These are phyloP conservation scores for Malassezia arunalokei DNA, from an alignment of 1,284 basidiomycete species.

Conservation along the genomic window DNA sequence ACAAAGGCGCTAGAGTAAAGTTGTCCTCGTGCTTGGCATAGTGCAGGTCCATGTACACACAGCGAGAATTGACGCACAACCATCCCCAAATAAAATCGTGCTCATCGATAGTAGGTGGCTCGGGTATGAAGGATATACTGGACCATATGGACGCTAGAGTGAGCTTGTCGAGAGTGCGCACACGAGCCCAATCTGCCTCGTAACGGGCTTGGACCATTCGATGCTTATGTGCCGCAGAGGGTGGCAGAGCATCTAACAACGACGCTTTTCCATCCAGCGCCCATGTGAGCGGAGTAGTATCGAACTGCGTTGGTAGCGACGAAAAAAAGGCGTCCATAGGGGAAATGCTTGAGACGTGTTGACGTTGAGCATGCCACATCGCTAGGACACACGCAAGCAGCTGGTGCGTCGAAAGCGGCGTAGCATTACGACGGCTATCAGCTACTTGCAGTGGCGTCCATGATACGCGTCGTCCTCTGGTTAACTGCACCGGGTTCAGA, in stretches of 20 bases:
- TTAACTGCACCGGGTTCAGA: slow-evolving; percentile 2
- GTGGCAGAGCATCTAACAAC: slow-evolving; percentile 19
- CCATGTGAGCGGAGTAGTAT: slow-evolving; percentile 26
- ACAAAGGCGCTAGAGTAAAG: slow-evolving; percentile 37
- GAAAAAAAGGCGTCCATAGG: slow-evolving; percentile 18
- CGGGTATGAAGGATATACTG: background rate
- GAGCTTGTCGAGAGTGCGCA: slow-evolving; percentile 2
- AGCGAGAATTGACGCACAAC: slow-evolving; percentile 40
- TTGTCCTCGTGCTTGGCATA: slow-evolving; percentile 33
- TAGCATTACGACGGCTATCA: background rate
- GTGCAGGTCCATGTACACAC: slow-evolving; percentile 28
- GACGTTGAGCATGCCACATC: background rate
- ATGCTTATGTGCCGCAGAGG: slow-evolving; percentile 8
- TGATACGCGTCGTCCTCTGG: background rate
- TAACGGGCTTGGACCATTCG: slow-evolving; percentile 19
- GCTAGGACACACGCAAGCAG: slow-evolving; percentile 4
- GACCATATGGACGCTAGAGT: slow-evolving; percentile 13
- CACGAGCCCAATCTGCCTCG: slow-evolving; percentile 19
- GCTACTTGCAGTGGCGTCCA: background rate
- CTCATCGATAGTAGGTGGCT: background rate
- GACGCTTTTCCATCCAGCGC: background rate
- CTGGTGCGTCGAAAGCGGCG: slow-evolving; percentile 9
- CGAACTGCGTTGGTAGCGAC: slow-evolving; percentile 22
- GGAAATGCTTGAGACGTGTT: background rate
- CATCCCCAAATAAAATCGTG: slow-evolving; percentile 26